Conservation (phyloP, 2,329 filamentous ascomycete genomes). For the Nothophoma quercina region DNA sequence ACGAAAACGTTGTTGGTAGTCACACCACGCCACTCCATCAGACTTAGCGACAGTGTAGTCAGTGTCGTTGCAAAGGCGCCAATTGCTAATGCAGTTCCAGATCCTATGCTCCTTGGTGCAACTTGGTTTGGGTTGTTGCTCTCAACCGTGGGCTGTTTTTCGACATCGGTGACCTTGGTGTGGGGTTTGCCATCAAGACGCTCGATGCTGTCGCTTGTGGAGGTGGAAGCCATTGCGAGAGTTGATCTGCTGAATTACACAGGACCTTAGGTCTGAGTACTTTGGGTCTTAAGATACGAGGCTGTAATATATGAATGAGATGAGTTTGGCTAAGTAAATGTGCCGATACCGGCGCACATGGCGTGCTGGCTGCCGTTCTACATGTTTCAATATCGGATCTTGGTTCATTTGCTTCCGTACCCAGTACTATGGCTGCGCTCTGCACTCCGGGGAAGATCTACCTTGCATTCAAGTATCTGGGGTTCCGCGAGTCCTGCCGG, state of each 20-base stretch:
- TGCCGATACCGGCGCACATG: background rate
- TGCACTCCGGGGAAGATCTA: conserved; percentile 6
- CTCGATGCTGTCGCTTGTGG: conserved; percentile 10
- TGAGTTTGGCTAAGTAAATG: background rate
- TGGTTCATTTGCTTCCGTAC: background rate
- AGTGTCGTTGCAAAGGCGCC: conserved; percentile 64
- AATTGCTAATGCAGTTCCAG: conserved; percentile 56
- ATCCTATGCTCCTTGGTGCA: conserved; percentile 21
- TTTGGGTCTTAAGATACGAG: background rate
- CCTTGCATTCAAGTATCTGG: background rate
- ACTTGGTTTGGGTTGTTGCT: background rate
- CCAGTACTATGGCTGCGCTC: background rate
- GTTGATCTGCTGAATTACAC: too few relatives aligned
- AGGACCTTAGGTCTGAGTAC: too few relatives aligned
- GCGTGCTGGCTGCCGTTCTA: background rate
- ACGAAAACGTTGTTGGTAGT: conserved; percentile 61
- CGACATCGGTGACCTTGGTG: conserved; percentile 17
- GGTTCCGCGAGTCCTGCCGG: background rate
- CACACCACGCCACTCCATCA: conserved; percentile 64
- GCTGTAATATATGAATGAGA: background rate
- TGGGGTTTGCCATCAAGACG: conserved; percentile 16
- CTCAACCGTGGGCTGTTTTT: conserved; percentile 24
- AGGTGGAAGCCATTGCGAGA: conserved; percentile 15
- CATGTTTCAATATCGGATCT: background rate
- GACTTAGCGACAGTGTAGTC: conserved; percentile 61